Conservation (phyloP, 2,329 filamentous ascomycete species). For the Botrytis galanthina region DNA sequence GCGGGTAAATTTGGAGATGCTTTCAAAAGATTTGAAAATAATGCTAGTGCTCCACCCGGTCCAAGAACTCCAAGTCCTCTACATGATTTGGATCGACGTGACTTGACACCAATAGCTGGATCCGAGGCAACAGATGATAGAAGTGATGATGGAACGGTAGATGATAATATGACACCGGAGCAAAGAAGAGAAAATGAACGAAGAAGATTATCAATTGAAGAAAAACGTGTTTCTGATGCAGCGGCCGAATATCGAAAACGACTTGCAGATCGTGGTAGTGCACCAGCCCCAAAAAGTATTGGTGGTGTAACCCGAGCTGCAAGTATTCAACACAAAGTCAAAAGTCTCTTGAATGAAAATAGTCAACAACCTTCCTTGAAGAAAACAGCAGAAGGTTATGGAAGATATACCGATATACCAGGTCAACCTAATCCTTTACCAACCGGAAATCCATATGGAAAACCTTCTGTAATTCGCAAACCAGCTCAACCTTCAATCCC, state of each 20-base stretch:
- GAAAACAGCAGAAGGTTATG: conserved; percentile 85
- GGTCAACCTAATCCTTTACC: conserved; percentile 25
- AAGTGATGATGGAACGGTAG: conserved; percentile 64
- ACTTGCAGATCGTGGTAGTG: conserved; percentile 60
- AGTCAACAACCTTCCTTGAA: conserved; percentile 56
- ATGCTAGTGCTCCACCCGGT: conserved; percentile 42
- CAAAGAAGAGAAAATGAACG: conserved; percentile 88
- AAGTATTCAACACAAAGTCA: conserved; percentile 90
- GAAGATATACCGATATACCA: conserved; percentile 67
- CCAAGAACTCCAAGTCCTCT: conserved; percentile 46
- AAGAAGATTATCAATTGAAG: conserved; percentile 77
- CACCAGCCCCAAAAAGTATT: conserved; percentile 52
- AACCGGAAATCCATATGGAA: conserved; percentile 33
- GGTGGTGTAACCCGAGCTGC: conserved; percentile 64
- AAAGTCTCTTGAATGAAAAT: conserved; percentile 79
- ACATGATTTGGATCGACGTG: conserved; percentile 42
- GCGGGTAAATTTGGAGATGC: conserved; percentile 88
- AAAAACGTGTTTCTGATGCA: conserved; percentile 82
- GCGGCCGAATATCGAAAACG: conserved; percentile 83
- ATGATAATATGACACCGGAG: conserved; percentile 77
- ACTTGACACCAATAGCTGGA: conserved; percentile 66
- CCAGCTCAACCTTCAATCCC: conserved; percentile 38
- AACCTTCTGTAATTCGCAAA: conserved; percentile 44
- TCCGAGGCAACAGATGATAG: conserved; percentile 70
- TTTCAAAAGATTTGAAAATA: conserved; percentile 81